phyloP scores from a whole-genome alignment of 192 early-diverging fungal genomes.

The Obelidium mucronatum region DNA sequence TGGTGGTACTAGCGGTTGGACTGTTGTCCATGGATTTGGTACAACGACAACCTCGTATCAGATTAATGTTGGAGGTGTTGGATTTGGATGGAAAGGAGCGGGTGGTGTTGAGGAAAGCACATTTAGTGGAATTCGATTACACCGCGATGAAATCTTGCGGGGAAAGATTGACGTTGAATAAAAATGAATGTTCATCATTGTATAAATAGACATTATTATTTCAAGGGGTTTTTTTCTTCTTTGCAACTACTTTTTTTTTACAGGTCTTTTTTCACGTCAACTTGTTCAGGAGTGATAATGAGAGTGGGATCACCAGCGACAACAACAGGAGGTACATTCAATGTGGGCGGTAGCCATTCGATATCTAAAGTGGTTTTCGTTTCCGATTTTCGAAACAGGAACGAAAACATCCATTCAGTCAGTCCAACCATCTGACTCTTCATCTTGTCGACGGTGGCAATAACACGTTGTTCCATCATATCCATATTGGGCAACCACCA shows the following conservation, averaged over 20 bases:
- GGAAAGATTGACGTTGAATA: background rate
- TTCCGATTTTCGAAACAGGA: background rate
- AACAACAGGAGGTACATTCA: background rate
- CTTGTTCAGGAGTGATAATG: background rate
- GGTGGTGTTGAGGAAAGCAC: slow-evolving; percentile 18
- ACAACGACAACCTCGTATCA: slow-evolving; percentile 5
- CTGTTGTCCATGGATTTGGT: background rate
- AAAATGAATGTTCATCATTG: no score
- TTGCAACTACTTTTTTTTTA: background rate
- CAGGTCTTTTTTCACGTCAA: no score
- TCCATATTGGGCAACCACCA: slow-evolving; percentile 12
- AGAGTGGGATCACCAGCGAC: background rate
- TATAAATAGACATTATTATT: background rate
- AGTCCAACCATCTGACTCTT: slow-evolving; percentile 22
- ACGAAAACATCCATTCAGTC: background rate
- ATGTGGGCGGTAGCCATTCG: background rate
- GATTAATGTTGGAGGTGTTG: slow-evolving; percentile 27
- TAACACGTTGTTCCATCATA: background rate
- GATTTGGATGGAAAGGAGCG: slow-evolving; percentile 11
- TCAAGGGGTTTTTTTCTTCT: background rate
- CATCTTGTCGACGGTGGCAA: background rate
- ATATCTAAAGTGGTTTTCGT: background rate
- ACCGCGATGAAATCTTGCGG: background rate
- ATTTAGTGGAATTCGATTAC: background rate
- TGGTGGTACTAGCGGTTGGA: slow-evolving; percentile 9